Percentiles rank a stretch among this genome's conserved stretches.
Conservation (phyloP, 306 rosid genomes). For the Lathyrus sativus region DNA sequence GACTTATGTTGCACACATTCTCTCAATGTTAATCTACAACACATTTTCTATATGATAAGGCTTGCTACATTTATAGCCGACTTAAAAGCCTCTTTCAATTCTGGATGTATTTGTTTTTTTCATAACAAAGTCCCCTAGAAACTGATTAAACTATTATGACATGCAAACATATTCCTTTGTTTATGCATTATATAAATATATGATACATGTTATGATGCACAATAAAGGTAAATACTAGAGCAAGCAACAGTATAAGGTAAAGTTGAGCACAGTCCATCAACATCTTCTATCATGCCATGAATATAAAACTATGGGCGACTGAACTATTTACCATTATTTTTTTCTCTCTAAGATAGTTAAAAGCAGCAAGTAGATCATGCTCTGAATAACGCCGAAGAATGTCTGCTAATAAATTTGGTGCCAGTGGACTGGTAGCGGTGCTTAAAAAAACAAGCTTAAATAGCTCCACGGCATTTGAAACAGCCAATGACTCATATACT, state of each 20-base stretch:
- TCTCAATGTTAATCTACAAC: neutral
- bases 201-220: neutral
- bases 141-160: slow-evolving; percentile 14
- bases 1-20: neutral
- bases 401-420: slow-evolving; percentile 73
- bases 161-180: slow-evolving; percentile 19
- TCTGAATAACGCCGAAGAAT: slow-evolving; percentile 86
- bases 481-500: slow-evolving; percentile 78
- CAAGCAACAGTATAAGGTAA: slow-evolving; percentile 22
- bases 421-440: slow-evolving; percentile 64
- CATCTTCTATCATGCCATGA: slow-evolving; percentile 17
- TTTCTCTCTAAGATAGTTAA: slow-evolving; percentile 84
- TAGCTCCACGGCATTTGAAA: slow-evolving; percentile 92
- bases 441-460: slow-evolving; percentile 93
- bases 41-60: slow-evolving; percentile 6
- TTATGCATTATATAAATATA: slow-evolving; percentile 3
- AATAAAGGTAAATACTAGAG: slow-evolving; percentile 27
- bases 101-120: slow-evolving; percentile 15
- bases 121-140: slow-evolving; percentile 3
- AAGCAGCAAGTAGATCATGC: slow-evolving; percentile 92
- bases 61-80: neutral
- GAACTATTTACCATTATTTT: slow-evolving; percentile 70
- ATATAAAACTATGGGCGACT: slow-evolving; percentile 21
- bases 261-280: slow-evolving; percentile 28
- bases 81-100: neutral